Base-by-base conservation (phyloP, 2,329 filamentous ascomycete species). In the Pyrenochaeta sp. region DNA sequence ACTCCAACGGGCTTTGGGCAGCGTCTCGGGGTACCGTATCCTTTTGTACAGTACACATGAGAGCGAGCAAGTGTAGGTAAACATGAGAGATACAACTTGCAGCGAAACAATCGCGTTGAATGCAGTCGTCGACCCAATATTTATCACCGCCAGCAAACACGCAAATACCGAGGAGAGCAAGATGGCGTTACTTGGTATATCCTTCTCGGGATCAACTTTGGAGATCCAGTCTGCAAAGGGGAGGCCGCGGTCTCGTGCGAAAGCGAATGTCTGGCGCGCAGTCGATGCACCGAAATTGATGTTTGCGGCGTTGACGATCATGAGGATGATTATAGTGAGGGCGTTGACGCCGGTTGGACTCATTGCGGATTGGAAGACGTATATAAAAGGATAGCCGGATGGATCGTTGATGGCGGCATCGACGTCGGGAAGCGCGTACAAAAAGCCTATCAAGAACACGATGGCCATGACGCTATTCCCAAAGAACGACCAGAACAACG, bases 61-160 rank as follows among this genome's bases (percentile, higher is more conserved):
- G 9, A 65, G 49, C 11, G 59, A 61, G 18, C 55, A 41, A 1
- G 42, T 36, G 35, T 67, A 66, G 8, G 58, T 58, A 22, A 53
- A 53, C 44, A 66, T 51, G 5, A 63, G 44, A 10, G 60, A 53
- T 18, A 57, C 54, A n/a, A 57, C 44, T 14, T 14, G n/a, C 8
- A 29, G 27, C 8, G 27, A 29, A 17, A 29, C 27, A 41, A 75
- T 67, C 29, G 67, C 67, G 51, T 71, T 66, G 61, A 74, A 71
- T 7, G 72, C 70, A 1, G 63, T 54, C 19, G 55, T 55, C n/a
- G 61, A 68, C 45, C 72, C 72, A 44, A 74, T 67, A 51, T 74
- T 73, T 65, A 78, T 76, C 17, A 52, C 61, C 6, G 61, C 58
- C n/a, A 74, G 61, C 27, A 72, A 44, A 6, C 28, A 38, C 3